Evolutionary conservation across 2,329 filamentous ascomycete species (phyloP).

Genomic region (Talaromyces sp.): DNA sequence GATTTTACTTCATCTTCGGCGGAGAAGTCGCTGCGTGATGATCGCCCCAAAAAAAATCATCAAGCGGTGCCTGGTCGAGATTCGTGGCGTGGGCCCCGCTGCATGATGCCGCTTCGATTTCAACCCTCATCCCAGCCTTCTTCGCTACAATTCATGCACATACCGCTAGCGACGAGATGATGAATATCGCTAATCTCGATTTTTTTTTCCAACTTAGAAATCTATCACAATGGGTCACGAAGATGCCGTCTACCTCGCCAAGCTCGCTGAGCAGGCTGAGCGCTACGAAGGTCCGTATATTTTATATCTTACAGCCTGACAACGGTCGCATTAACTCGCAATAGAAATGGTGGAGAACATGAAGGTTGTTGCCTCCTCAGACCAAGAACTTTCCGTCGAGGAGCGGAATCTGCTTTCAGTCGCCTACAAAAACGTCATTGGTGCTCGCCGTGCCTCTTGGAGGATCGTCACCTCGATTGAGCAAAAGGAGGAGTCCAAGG

Average conservation of each 20-base stretch:
- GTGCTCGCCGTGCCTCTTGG: slow-evolving; percentile 96
- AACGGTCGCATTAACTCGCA: slow-evolving; percentile 15
- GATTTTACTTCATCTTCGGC: not conserved
- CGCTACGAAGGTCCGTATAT: slow-evolving; percentile 85
- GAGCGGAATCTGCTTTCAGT: slow-evolving; percentile 91
- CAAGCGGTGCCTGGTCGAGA: not conserved
- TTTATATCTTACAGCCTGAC: not conserved
- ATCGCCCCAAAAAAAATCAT: not conserved
- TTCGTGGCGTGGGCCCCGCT: not conserved
- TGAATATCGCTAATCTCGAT: not conserved
- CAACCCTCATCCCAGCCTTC: not conserved
- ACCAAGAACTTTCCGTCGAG: slow-evolving; percentile 78
- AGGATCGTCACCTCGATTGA: slow-evolving; percentile 99
- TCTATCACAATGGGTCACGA: slow-evolving; percentile 88
- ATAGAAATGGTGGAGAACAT: slow-evolving; percentile 99
- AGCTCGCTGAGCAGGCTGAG: slow-evolving; percentile 99
- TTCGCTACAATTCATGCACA: not conserved
- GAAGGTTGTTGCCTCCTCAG: slow-evolving; percentile 92
- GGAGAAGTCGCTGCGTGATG: not conserved
- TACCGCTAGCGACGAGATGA: not conserved
- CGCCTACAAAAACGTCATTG: slow-evolving; percentile 99
- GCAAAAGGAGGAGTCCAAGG: slow-evolving; percentile 99
- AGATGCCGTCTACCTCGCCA: slow-evolving; percentile 98
- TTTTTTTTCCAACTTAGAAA: slow-evolving; percentile 16
- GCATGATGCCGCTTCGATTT: not conserved